Base-by-base conservation (phyloP, 2,329 filamentous ascomycete genomes). In the Westerdykella sp. region DNA sequence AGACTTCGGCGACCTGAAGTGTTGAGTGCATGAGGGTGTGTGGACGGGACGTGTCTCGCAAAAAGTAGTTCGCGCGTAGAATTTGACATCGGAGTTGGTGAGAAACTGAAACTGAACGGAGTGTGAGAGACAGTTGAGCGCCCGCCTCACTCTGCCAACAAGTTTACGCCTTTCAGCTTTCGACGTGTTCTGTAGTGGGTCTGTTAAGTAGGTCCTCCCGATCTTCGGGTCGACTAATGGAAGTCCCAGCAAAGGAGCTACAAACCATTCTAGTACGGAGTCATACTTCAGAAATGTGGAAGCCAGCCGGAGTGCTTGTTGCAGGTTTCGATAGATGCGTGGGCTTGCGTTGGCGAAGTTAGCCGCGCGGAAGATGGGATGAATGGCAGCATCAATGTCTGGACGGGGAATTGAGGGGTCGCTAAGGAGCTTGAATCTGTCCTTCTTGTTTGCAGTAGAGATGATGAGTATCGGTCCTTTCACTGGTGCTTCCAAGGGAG, bases 241-340 rank as follows among this genome's bases (percentile, higher is more conserved):
- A 22, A 37, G 44, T 22, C 63, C 63, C 25, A 59, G 56, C 1
- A 62, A 42, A 16, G 63, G 46, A 5, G 54, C 53, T 15, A 65
- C 47, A 35, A 63, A 66, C 42, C 63, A 66, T 30, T 51, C 47
- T 5, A 66, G 49, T 14, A 60, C 43, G 10, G 53, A 49, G 15
- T 62, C 56, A 18, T 58, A 44, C 6, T 51, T 39, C n/a, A 66
- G 48, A 34, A 63, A 63, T 18, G 61, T 59, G 3, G 63, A 65
- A 15, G 62, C 63, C 12, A 66, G 50, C 16, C 49, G 58, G 22
- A 66, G 53, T 39, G 52, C 48, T 32, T 57, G 58, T 6, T 49
- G 42, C 37, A 62, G 40, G 37, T 32, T 49, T 32, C 40, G 21
- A 34, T 48, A 48, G 2, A 45, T 18, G 5, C 21, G 12, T 10